Evolutionary conservation across 306 rosid genomes (phyloP), one percentile per base, ranked within the genome.

Genomic region (Inga oerstediana): DNA sequence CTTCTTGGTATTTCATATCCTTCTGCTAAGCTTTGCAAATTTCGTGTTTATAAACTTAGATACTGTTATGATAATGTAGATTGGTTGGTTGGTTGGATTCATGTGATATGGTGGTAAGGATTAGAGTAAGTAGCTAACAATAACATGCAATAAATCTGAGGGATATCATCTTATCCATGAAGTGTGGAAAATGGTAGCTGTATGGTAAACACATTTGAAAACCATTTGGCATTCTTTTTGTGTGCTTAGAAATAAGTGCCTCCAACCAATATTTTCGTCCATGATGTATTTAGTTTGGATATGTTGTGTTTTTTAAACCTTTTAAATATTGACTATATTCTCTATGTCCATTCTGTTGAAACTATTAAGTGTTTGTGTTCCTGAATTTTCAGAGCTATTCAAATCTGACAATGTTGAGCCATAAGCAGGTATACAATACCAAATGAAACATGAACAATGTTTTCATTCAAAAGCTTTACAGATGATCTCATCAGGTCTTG

Each of bases 401-500:
- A 71, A 72, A 22, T 44, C 35, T 72, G 58, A 72, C 5, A 22
- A 44, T 22, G 22, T 19, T 44, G 19, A 45, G 27, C 68, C 35
- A 27, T 64, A 72, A 83, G 83, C 87, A 96, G 98, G 99, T 96
- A 83, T 88, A 93, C 84, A 92, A 93, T 82, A 86, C 97, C 1
- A 96, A 90, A 85, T 91, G 98, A 67, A 91, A 92, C 71, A 89
- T 96, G 79, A 98, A 93, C 93, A 92, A 96, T 77, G 93, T 93
- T 44, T 96, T 96, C 89, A 96, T 96, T 82, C 81, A 80, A 86
- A 96, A 93, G 27, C 27, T 27, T 27, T 27, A 27, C 27, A 27
- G 27, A 27, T 27, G 27, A 27, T 27, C 27, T 27, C 27, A 27
- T 27, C 27, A 27, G 27, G 27, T 27, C 27, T 27, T 27, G 27